Conservation (phyloP, 2,329 filamentous ascomycete species). For the Fusarium sp. region DNA sequence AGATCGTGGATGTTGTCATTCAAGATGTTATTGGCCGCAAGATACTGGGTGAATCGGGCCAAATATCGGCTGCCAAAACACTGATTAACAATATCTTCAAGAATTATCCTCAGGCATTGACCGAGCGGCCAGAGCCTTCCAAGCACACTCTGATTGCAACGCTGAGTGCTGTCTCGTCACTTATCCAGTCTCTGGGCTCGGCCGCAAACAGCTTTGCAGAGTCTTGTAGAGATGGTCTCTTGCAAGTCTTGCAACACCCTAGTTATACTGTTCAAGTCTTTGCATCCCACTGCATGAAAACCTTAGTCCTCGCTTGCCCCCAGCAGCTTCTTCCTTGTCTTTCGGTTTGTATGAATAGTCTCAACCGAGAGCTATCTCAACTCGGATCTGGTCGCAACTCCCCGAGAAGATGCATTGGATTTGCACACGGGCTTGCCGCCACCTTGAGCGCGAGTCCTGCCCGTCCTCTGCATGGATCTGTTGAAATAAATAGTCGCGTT, state of each 20-base stretch:
- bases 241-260: conserved; percentile 92
- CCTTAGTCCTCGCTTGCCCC: conserved; percentile 89
- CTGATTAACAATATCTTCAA: conserved; percentile 91
- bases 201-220: conserved; percentile 85
- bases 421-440: conserved; percentile 90
- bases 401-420: conserved; percentile 85
- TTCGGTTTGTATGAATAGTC: conserved; percentile 95
- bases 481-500: conserved; percentile 93
- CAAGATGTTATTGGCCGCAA: conserved; percentile 84
- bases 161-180: conserved; percentile 80
- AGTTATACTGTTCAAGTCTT: conserved; percentile 97
- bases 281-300: conserved; percentile 85
- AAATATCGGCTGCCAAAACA: conserved; percentile 81
- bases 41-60: conserved; percentile 89
- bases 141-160: conserved; percentile 86
- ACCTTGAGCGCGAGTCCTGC: conserved; percentile 89
- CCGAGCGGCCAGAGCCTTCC: conserved; percentile 86
- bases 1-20: conserved; percentile 84
- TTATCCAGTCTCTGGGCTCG: conserved; percentile 84
- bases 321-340: conserved; percentile 91
- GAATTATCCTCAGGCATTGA: conserved; percentile 90
- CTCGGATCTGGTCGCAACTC: conserved; percentile 80
- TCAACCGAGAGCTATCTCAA: conserved; percentile 85
- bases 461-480: conserved; percentile 91
- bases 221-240: conserved; percentile 82